These are phyloP conservation scores for Skeletonema marinoi DNA, from an alignment of 108 stramenopile genomes.

Conservation along the genomic window DNA sequence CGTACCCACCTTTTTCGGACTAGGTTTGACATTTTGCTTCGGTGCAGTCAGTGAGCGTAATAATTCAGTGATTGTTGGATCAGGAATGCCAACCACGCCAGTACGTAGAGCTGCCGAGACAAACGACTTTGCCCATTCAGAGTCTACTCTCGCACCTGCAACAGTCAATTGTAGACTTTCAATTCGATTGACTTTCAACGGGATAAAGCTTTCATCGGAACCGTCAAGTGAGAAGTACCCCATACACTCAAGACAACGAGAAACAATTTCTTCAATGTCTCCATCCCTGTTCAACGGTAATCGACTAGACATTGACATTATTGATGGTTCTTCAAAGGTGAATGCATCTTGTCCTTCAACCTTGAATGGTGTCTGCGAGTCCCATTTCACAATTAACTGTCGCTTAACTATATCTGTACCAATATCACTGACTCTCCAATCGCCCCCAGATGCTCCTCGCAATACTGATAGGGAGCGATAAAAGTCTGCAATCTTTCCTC, in stretches of 20 bases:
- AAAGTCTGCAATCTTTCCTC: constrained; percentile 40
- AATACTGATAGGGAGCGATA: constrained; percentile 33
- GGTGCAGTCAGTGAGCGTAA: constrained; percentile 25
- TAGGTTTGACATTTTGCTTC: constrained; percentile 4
- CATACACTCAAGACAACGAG: background rate
- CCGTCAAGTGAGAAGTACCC: constrained; percentile 10
- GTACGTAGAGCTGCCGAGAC: constrained; percentile 34
- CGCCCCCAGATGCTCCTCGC: constrained; percentile 26
- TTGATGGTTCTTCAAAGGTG: constrained; percentile 21
- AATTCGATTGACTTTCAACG: constrained; percentile 25
- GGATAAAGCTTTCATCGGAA: constrained; percentile 1
- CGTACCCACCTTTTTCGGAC: background rate
- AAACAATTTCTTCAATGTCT: constrained; percentile 25
- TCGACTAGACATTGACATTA: constrained; percentile 9
- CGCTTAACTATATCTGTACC: constrained; percentile 4
- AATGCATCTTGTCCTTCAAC: constrained; percentile 41
- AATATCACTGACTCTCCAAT: constrained; percentile 23
- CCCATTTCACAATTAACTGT: constrained; percentile 27
- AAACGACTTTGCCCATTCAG: constrained; percentile 41
- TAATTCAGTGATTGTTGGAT: constrained; percentile 37
- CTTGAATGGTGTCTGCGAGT: constrained; percentile 35
- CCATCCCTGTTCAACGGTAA: constrained; percentile 39
- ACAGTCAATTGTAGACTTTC: constrained; percentile 36
- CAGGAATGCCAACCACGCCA: constrained; percentile 24
- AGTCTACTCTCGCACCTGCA: constrained; percentile 32